phyloP scores from a whole-genome alignment of 2,329 filamentous ascomycete species.

The Cladosporium austrohemisphaericum region DNA sequence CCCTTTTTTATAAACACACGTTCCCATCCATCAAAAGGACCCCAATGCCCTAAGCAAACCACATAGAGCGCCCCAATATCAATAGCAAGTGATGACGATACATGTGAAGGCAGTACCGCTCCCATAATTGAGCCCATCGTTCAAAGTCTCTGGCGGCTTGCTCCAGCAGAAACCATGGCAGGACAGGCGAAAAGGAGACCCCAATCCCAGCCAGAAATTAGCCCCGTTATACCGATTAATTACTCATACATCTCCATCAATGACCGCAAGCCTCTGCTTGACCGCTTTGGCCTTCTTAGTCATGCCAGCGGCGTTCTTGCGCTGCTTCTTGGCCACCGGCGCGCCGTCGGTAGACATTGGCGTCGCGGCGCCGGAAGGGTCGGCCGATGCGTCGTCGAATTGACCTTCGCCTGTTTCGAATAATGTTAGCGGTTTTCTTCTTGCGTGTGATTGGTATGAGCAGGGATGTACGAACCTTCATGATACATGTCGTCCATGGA shows the following conservation, averaged over 20 bases:
- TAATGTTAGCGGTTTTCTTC: background rate
- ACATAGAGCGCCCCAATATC: too few relatives aligned
- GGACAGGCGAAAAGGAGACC: too few relatives aligned
- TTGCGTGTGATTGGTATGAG: background rate
- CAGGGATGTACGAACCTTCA: conserved; percentile 67
- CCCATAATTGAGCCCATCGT: too few relatives aligned
- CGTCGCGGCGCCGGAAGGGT: conserved; percentile 81
- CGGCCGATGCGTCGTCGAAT: conserved; percentile 88
- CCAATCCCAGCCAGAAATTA: too few relatives aligned
- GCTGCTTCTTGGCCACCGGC: conserved; percentile 53
- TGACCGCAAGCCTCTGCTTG: conserved; percentile 47
- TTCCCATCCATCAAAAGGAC: too few relatives aligned
- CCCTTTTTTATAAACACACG: too few relatives aligned
- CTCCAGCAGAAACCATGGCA: too few relatives aligned
- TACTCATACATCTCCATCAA: conserved; percentile 39
- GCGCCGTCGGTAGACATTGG: conserved; percentile 51
- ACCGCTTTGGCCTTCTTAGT: conserved; percentile 52
- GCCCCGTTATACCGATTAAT: too few relatives aligned
- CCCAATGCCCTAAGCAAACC: too few relatives aligned
- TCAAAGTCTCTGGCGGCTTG: too few relatives aligned
- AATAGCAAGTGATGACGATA: too few relatives aligned
- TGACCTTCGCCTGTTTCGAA: conserved; percentile 75
- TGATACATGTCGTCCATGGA: conserved; percentile 97
- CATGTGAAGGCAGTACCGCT: too few relatives aligned
- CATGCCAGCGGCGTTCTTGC: conserved; percentile 40